Evolutionary conservation across 2,329 filamentous ascomycete genomes (phyloP).

Genomic region (Ophiostoma populinum): DNA sequence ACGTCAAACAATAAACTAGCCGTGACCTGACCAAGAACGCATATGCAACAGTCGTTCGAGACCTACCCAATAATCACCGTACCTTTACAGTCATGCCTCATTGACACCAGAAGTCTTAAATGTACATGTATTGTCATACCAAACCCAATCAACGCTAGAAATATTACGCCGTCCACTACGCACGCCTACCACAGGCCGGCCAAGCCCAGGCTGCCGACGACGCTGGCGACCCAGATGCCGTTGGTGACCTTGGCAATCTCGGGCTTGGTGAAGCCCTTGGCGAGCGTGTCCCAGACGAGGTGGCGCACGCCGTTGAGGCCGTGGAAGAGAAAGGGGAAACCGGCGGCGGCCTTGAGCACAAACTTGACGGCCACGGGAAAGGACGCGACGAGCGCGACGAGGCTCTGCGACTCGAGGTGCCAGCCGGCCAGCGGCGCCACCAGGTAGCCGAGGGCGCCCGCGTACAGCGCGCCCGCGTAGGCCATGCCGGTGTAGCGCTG

Average conservation of each 20-base stretch:
- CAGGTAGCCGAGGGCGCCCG: conserved; percentile 68
- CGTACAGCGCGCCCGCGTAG: conserved; percentile 59
- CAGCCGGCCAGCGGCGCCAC: conserved; percentile 54
- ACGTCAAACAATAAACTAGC: no score
- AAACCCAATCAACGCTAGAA: not conserved
- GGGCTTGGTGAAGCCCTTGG: conserved; percentile 30
- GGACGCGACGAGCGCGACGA: conserved; percentile 42
- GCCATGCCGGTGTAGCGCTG: conserved; percentile 71
- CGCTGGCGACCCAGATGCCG: conserved; percentile 28
- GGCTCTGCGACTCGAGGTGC: conserved; percentile 40
- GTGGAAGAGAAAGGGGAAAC: conserved; percentile 45
- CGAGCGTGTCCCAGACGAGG: conserved; percentile 31
- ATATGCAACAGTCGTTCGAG: no score
- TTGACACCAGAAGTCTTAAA: no score
- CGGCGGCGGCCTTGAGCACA: conserved; percentile 34
- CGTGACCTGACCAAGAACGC: no score
- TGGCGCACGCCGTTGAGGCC: conserved; percentile 37
- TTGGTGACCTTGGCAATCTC: conserved; percentile 29
- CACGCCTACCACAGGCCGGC: conserved; percentile 22
- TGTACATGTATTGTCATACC: no score
- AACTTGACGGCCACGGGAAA: conserved; percentile 43
- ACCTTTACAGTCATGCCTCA: no score
- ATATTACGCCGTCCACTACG: not conserved
- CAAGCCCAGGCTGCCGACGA: conserved; percentile 27
- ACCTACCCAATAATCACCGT: no score